These are phyloP conservation scores for Ceratobasidium sp. DNA, from an alignment of 1,284 basidiomycete species.

Conservation along the genomic window DNA sequence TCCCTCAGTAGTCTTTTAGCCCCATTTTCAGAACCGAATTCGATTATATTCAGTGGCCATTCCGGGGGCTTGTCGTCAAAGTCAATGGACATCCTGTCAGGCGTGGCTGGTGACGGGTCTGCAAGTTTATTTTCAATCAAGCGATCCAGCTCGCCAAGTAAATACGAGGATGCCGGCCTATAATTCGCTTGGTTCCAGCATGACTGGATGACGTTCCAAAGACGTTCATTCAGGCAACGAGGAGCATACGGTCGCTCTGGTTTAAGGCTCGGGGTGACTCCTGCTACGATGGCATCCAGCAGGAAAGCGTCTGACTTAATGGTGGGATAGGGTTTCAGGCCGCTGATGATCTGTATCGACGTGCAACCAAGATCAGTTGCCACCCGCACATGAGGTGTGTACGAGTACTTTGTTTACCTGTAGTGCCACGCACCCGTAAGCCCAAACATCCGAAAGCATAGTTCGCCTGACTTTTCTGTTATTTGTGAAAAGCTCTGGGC, in stretches of 20 bases:
- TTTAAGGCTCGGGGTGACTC: conserved; percentile 9
- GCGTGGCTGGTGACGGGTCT: not conserved
- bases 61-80: not conserved
- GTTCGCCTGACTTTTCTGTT: not conserved
- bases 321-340: conserved; percentile 14
- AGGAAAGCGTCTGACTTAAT: conserved; percentile 9
- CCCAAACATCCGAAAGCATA: conserved; percentile 25
- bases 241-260: conserved; percentile 19
- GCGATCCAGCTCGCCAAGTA: not conserved
- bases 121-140: not conserved
- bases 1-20: too few species aligned
- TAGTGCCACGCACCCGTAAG: conserved; percentile 31
- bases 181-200: not conserved
- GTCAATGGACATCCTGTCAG: not conserved
- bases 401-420: conserved; percentile 6
- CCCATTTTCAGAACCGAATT: not conserved
- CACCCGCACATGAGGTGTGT: not conserved
- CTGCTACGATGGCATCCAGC: not conserved
- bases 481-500: conserved; percentile 19
- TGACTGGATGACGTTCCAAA: conserved; percentile 8
- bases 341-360: not conserved
- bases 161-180: not conserved
- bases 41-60: not conserved
- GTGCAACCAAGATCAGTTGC: not conserved
- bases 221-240: conserved; percentile 15